Evolutionary conservation across 2,329 filamentous ascomycete species (phyloP).

Genomic region (Fusarium papillatum): DNA sequence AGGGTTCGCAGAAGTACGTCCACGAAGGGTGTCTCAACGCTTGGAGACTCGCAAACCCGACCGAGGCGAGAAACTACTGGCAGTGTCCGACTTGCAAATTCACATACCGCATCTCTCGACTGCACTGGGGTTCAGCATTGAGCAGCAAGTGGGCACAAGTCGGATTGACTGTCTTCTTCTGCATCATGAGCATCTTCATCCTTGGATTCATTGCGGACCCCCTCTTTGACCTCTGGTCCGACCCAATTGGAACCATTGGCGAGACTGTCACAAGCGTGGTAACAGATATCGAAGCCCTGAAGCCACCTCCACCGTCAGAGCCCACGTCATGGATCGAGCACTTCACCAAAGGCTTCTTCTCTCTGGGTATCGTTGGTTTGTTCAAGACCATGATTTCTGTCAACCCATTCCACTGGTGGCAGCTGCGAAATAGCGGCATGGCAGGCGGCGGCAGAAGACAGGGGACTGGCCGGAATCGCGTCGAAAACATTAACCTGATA

Average conservation of each 20-base stretch:
- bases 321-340: conserved; percentile 81
- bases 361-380: conserved; percentile 88
- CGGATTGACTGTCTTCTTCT: conserved; percentile 77
- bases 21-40: conserved; percentile 90
- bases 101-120: conserved; percentile 81
- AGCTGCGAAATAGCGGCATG: conserved; percentile 74
- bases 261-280: conserved; percentile 63
- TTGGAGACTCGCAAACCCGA: conserved; percentile 84
- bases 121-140: conserved; percentile 81
- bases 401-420: conserved; percentile 83
- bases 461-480: conserved; percentile 80
- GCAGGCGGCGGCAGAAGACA: conserved; percentile 65
- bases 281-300: conserved; percentile 55
- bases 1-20: conserved; percentile 92
- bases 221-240: conserved; percentile 89
- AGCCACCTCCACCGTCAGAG: conserved; percentile 59
- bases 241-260: conserved; percentile 76
- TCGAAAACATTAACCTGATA: conserved; percentile 84
- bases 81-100: conserved; percentile 91
- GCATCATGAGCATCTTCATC: conserved; percentile 80
- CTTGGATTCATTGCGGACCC: conserved; percentile 95
- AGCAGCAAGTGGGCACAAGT: conserved; percentile 77
- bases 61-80: conserved; percentile 79
- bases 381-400: conserved; percentile 83
- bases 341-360: conserved; percentile 91